These are phyloP conservation scores for Mucor mucedo DNA, from an alignment of 371 early-diverging fungal species.

Conservation along the genomic window DNA sequence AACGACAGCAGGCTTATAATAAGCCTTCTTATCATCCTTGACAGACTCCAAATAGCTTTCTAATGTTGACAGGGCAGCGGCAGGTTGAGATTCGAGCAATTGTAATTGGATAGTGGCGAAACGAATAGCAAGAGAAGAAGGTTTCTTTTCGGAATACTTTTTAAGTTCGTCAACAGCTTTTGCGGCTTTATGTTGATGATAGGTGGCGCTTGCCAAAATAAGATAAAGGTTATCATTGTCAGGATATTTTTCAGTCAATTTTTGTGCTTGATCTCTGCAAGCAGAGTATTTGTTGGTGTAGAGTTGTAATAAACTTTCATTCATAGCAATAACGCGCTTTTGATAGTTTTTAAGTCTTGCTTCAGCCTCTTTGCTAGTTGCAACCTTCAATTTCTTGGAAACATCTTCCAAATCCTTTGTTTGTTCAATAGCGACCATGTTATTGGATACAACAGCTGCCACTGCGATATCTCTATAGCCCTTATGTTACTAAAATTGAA, in stretches of 20 bases:
- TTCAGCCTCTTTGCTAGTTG: slow-evolving; percentile 61
- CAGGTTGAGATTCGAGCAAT: slow-evolving; percentile 57
- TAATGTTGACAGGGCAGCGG: slow-evolving; percentile 57
- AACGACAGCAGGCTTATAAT: slow-evolving; percentile 67
- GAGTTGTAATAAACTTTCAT: slow-evolving; percentile 67
- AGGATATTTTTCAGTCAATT: slow-evolving; percentile 62
- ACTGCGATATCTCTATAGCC: slow-evolving; percentile 52
- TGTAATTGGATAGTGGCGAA: slow-evolving; percentile 73
- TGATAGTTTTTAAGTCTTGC: slow-evolving; percentile 67
- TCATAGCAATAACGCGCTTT: slow-evolving; percentile 69
- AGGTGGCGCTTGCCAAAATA: slow-evolving; percentile 63
- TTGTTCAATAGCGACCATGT: slow-evolving; percentile 63
- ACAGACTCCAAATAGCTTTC: slow-evolving; percentile 45
- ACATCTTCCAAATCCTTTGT: slow-evolving; percentile 65
- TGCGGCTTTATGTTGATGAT: slow-evolving; percentile 55
- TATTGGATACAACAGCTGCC: slow-evolving; percentile 73
- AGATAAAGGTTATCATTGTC: slow-evolving; percentile 64
- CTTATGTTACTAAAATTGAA: slow-evolving; percentile 4
- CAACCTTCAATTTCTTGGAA: slow-evolving; percentile 60
- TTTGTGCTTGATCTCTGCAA: slow-evolving; percentile 59
- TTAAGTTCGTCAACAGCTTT: slow-evolving; percentile 67
- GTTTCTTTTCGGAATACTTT: slow-evolving; percentile 46
- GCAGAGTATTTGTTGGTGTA: slow-evolving; percentile 52
- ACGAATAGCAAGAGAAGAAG: slow-evolving; percentile 61
- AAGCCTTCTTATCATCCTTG: slow-evolving; percentile 30